Conservation (phyloP, 768 basidiomycete species). For the Scleroderma bovista region DNA sequence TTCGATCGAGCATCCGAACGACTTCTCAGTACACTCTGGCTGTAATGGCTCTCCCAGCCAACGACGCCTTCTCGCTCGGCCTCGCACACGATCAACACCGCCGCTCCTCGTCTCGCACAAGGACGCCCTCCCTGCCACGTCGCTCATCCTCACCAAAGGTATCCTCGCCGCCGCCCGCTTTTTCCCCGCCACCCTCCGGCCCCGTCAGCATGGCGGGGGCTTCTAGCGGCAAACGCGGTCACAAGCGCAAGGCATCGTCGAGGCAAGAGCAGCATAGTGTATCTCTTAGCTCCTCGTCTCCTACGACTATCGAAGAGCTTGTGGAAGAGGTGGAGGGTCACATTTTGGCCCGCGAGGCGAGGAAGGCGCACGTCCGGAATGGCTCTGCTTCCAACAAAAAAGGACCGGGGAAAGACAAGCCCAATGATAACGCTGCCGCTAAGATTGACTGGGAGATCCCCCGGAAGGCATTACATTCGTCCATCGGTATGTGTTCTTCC, state of each 20-base stretch:
- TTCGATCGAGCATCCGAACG: not conserved
- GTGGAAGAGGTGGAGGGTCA: constrained; percentile 17
- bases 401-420: constrained; percentile 9
- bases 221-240: constrained; percentile 21
- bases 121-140: constrained; percentile 21
- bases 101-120: constrained; percentile 20
- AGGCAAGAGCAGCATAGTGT: constrained; percentile 15
- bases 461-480: constrained; percentile 79
- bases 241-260: constrained; percentile 16
- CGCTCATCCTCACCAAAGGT: constrained; percentile 48
- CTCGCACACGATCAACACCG: constrained; percentile 31
- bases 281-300: constrained; percentile 3
- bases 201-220: constrained; percentile 36
- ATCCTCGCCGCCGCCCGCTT: constrained; percentile 33
- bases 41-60: constrained; percentile 29
- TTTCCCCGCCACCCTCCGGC: constrained; percentile 17
- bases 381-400: constrained; percentile 9
- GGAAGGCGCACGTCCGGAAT: constrained; percentile 5
- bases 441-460: constrained; percentile 85
- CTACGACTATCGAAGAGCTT: constrained; percentile 19
- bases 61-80: constrained; percentile 32
- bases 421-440: constrained; percentile 21
- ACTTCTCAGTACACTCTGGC: not conserved
- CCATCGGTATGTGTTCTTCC: constrained; percentile 62
- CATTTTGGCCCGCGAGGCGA: constrained; percentile 14